Evolutionary conservation across 805 yeast species (phyloP), one percentile per base, ranked within the genome.

Genomic region (Ogataea wickerhamii): DNA sequence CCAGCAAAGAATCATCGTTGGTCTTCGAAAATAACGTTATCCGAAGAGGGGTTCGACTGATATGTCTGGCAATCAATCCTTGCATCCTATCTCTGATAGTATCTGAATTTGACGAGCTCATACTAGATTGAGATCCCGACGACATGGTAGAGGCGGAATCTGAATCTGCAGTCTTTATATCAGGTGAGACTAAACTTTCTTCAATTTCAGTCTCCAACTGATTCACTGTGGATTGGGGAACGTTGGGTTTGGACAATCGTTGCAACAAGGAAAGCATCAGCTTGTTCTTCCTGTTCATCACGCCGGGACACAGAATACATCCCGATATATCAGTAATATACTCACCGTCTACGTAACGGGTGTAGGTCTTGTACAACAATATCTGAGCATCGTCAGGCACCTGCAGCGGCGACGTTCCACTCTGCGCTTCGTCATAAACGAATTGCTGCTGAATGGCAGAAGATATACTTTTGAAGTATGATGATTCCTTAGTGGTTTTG

Each of bases 261-360:
- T 76, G 76, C 3, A 87, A 86, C 30, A 87, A 60, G 0, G 87
- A 71, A 17, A 83, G 57, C 22, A 89, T 66, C 30, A 89, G 57
- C 41, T 80, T 66, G 58, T 87, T 87, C 52, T 82, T 87, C 28
- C 94, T 67, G 21, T 75, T 73, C 68, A 78, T 73, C 6, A 73
- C 66, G 1, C 94, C 94, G 0, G 88, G 87, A 28, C 84, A 69
- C 37, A 53, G 71, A 19, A 83, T 63, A 73, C 84, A 76, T 5
- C 96, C 96, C 30, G 85, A 70, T 3, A 89, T 76, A 24, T 78
- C 77, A 2, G 82, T 74, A 27, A 73, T 73, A 45, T 67, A 76
- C 36, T 66, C 68, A 6, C 52, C 52, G 12, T 55, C 58, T 8
- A 51, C 56, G 14, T 44, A 51, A 5, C 75, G 60, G 0, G 79